Percentiles rank a stretch among this genome's conserved stretches.
phyloP scores from a whole-genome alignment of 345 rosid species.

The Lenwebbia sp. region DNA sequence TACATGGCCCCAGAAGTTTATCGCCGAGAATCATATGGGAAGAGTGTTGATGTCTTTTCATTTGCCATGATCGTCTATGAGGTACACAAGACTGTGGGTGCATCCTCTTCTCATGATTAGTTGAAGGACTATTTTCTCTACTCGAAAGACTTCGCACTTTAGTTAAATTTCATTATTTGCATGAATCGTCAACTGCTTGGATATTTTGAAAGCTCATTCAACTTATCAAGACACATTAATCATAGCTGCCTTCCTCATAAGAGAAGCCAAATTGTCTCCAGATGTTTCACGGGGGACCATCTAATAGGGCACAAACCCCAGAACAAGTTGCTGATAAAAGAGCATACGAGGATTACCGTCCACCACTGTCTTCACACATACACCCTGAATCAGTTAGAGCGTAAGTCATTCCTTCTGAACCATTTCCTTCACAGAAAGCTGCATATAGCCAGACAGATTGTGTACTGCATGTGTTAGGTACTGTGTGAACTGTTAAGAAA shows the following conservation, averaged over 20 bases:
- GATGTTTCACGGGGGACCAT: conserved; percentile 53
- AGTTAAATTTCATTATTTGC: not conserved
- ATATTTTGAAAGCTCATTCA: not conserved
- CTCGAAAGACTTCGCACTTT: not conserved
- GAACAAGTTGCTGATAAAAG: conserved; percentile 54
- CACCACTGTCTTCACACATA: conserved; percentile 29
- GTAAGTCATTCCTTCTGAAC: conserved; percentile 16
- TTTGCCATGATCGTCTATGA: conserved; percentile 46
- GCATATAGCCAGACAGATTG: not conserved
- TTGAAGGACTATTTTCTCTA: not conserved
- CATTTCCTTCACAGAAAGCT: not conserved
- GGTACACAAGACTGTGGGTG: conserved; percentile 12
- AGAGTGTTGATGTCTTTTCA: conserved; percentile 57
- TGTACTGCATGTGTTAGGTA: not conserved
- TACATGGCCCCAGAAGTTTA: conserved; percentile 71
- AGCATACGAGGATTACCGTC: conserved; percentile 52
- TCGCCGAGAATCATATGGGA: conserved; percentile 62
- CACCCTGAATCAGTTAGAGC: conserved; percentile 38
- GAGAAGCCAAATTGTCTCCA: not conserved
- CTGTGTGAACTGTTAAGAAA: not conserved
- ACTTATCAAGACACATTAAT: not conserved
- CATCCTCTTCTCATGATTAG: not conserved
- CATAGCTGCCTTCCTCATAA: not conserved
- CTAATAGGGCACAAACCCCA: conserved; percentile 27
- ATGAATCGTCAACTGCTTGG: not conserved